These are phyloP conservation scores for Phoenix roebelenii DNA, from an alignment of 176 grass and related monocot species.

Conservation along the genomic window DNA sequence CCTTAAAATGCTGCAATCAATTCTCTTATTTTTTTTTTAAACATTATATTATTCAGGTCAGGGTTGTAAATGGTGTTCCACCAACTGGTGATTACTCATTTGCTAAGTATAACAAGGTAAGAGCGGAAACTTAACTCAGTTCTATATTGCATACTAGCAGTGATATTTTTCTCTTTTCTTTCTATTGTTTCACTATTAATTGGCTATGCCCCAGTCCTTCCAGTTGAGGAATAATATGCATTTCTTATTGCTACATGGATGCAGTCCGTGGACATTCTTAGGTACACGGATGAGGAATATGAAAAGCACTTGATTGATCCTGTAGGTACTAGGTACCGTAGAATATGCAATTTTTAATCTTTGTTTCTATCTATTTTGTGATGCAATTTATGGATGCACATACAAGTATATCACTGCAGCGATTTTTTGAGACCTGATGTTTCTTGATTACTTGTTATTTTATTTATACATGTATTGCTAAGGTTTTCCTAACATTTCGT, in stretches of 20 bases:
- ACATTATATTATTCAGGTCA: slow-evolving; percentile 40
- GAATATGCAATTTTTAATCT: slow-evolving; percentile 4
- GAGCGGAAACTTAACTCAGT: slow-evolving; percentile 1
- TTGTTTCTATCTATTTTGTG: slow-evolving; percentile 3
- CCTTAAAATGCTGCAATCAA: too few species aligned
- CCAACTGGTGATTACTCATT: slow-evolving; percentile 93
- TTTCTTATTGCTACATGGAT: slow-evolving; percentile 26
- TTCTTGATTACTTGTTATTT: too few species aligned
- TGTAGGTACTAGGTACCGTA: slow-evolving; percentile 58
- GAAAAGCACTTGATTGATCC: slow-evolving; percentile 90
- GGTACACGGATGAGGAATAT: slow-evolving; percentile 91
- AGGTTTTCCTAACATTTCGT: too few species aligned
- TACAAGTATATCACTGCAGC: too few species aligned
- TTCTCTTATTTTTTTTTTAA: too few species aligned
- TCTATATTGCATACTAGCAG: slow-evolving; percentile 1
- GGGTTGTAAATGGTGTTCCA: slow-evolving; percentile 73
- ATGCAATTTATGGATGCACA: too few species aligned
- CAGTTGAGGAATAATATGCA: background rate
- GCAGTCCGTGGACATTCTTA: slow-evolving; percentile 81
- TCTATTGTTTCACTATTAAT: too few species aligned
- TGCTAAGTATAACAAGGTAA: slow-evolving; percentile 91
- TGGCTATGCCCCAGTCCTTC: too few species aligned
- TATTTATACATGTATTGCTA: too few species aligned
- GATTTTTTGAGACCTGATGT: too few species aligned
- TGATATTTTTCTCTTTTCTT: background rate